Evolutionary conservation across 331 rosid species (phyloP).

Genomic region (Phaseolus coccineus): DNA sequence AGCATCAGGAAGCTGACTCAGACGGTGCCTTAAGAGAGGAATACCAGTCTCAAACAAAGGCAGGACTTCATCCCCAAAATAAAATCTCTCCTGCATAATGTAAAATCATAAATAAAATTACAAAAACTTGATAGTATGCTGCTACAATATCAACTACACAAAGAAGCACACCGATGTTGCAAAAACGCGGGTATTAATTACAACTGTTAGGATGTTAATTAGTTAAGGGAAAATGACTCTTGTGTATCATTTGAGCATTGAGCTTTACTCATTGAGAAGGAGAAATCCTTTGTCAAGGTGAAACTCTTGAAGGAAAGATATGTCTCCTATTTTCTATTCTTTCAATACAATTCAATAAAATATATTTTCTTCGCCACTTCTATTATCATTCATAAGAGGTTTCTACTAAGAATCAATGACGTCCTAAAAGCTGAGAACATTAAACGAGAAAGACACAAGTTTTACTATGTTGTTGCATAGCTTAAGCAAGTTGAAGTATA

Average conservation of each 20-base stretch:
- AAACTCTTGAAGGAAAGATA: no score
- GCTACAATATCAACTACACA: background rate
- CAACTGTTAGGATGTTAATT: no score
- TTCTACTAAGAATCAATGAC: conserved; percentile 6
- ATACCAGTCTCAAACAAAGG: conserved; percentile 98
- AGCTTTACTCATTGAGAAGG: no score
- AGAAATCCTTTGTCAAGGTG: no score
- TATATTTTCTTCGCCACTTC: no score
- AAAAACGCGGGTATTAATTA: background rate
- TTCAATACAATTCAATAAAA: no score
- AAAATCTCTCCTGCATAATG: conserved; percentile 88
- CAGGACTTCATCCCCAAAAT: conserved; percentile 94
- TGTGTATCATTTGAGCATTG: no score
- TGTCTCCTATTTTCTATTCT: no score
- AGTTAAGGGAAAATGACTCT: no score
- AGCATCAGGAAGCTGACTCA: conserved; percentile 81
- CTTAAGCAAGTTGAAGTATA: conserved; percentile 26
- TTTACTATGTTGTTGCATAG: background rate
- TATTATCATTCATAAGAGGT: background rate
- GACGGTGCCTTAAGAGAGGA: conserved; percentile 87
- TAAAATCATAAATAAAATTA: background rate
- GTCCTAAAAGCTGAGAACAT: background rate
- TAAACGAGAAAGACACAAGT: background rate
- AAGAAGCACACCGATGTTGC: conserved; percentile 10
- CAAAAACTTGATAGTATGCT: conserved; percentile 17